Evolutionary conservation across 768 basidiomycete species (phyloP).

Genomic region (Terana coerulea): DNA sequence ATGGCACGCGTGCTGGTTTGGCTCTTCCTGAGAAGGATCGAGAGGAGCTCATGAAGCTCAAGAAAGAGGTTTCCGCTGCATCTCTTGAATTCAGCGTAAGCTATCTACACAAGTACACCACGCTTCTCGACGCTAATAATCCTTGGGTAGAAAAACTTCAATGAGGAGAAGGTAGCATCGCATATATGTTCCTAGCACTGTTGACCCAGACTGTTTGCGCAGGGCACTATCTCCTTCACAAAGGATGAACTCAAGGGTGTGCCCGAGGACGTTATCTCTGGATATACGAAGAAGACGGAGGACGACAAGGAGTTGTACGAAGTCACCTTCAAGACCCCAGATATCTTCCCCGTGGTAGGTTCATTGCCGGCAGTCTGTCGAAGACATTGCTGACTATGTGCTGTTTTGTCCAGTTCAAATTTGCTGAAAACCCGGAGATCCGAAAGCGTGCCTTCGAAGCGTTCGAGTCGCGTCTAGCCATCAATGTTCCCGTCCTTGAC

Average conservation of each 20-base stretch:
- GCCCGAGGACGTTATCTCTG: constrained; percentile 73
- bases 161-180: constrained; percentile 70
- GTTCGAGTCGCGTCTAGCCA: constrained; percentile 58
- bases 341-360: constrained; percentile 73
- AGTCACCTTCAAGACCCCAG: constrained; percentile 79
- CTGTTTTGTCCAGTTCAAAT: too few relatives aligned
- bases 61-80: constrained; percentile 74
- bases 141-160: constrained; percentile 70
- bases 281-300: constrained; percentile 65
- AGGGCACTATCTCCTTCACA: constrained; percentile 66
- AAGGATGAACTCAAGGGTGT: constrained; percentile 76
- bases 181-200: not conserved
- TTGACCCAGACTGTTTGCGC: not conserved
- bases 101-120: constrained; percentile 8
- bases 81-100: constrained; percentile 78
- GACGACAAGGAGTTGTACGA: constrained; percentile 59
- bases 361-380: too few relatives aligned
- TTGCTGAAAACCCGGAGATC: constrained; percentile 63
- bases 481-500: constrained; percentile 65
- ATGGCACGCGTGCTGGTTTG: constrained; percentile 77
- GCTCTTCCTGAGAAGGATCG: constrained; percentile 64
- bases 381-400: not conserved
- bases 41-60: constrained; percentile 50
- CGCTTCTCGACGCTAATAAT: not conserved
- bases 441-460: constrained; percentile 61